phyloP scores from a whole-genome alignment of 192 early-diverging fungal species.

The Gamsiella multidivaricata region DNA sequence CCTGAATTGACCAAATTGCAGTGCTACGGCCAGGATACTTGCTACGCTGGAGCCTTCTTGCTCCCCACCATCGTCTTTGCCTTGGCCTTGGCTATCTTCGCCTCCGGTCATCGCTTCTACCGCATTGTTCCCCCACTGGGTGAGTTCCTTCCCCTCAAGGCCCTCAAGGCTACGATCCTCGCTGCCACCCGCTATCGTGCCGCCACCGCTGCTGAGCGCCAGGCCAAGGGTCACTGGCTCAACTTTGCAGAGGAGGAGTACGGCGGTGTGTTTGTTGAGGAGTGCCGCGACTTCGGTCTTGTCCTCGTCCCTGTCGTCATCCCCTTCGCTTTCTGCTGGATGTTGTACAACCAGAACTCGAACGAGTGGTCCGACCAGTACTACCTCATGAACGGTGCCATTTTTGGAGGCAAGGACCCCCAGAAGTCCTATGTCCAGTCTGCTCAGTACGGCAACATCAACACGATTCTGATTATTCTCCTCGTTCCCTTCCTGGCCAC shows the following conservation, averaged over 20 bases:
- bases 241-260: conserved; percentile 58
- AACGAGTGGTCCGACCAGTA: conserved; percentile 54
- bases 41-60: conserved; percentile 60
- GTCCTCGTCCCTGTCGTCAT: conserved; percentile 40
- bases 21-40: conserved; percentile 54
- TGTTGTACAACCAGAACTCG: conserved; percentile 57
- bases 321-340: conserved; percentile 51
- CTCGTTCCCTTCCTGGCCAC: conserved; percentile 66
- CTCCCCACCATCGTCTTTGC: conserved; percentile 55
- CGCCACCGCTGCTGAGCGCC: conserved; percentile 38
- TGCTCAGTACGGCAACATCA: conserved; percentile 32
- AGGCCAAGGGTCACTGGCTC: conserved; percentile 49
- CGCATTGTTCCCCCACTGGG: conserved; percentile 72
- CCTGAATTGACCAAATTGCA: conserved; percentile 53
- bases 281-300: conserved; percentile 42
- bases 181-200: conserved; percentile 13
- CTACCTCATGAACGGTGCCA: conserved; percentile 48
- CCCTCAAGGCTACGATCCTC: conserved; percentile 45
- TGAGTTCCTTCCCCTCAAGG: conserved; percentile 61
- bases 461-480: conserved; percentile 63
- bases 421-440: conserved; percentile 17
- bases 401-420: conserved; percentile 35
- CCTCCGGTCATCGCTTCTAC: conserved; percentile 63
- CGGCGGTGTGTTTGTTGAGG: conserved; percentile 49
- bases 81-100: conserved; percentile 59